Percentiles rank a stretch among this genome's conserved stretches.
Evolutionary conservation across 257 asterid genomes (phyloP).

Genomic region (Nicotiana paniculata): DNA sequence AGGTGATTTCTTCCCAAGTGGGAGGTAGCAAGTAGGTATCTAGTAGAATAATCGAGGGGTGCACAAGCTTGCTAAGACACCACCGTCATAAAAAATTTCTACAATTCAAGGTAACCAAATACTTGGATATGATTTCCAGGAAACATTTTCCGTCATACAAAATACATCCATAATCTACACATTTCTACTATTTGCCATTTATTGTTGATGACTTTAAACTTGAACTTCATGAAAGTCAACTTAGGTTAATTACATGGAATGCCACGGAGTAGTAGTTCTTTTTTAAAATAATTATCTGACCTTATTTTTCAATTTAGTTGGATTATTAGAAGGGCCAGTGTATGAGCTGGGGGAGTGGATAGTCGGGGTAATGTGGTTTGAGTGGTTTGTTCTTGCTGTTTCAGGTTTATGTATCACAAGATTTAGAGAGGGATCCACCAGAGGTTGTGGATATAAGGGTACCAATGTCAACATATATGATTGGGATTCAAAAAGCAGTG

Average conservation of each 20-base stretch:
- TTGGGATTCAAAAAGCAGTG: slow-evolving; percentile 86
- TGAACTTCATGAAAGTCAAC: background rate
- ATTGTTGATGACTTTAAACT: background rate
- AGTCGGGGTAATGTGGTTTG: background rate
- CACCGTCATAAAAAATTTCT: background rate
- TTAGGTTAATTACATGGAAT: background rate
- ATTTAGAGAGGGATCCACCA: slow-evolving; percentile 87
- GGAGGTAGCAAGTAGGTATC: too few species aligned
- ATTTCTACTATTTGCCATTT: background rate
- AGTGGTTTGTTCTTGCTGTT: background rate
- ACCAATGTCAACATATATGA: slow-evolving; percentile 80
- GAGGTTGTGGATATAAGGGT: slow-evolving; percentile 91
- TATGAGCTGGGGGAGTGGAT: background rate
- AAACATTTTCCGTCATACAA: background rate
- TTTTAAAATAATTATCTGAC: background rate
- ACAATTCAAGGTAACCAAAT: background rate
- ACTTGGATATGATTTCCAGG: background rate
- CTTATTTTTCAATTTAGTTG: slow-evolving; percentile 1
- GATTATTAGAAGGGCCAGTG: background rate
- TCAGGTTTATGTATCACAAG: slow-evolving; percentile 89
- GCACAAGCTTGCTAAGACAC: too few species aligned
- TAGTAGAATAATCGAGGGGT: too few species aligned
- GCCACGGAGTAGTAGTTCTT: background rate
- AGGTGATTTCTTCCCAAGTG: too few species aligned
- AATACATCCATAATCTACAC: background rate